Evolutionary conservation across 176 grass and related monocot species (phyloP), one percentile per base, ranked within the genome.

Genomic region (Poa pratensis): DNA sequence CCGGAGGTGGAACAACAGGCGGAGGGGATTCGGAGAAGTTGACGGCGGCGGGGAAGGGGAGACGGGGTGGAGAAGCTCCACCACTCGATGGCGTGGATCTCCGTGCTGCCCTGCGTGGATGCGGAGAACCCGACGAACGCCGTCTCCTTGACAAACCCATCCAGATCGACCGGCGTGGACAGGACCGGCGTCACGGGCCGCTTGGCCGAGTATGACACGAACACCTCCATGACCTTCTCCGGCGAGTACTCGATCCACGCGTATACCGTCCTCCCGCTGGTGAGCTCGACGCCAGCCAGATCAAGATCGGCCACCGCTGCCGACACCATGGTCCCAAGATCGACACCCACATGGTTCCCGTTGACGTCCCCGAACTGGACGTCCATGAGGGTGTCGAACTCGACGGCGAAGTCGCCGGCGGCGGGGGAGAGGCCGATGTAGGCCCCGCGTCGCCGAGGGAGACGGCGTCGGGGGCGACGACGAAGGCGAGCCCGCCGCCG

Each of bases 71-170:
- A 96, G 88, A 99, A 99, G 90, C 66, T 88, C 97, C 97, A 99
- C 97, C 97, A 94, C 80, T 99, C 92, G 75, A 99, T 58, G 26
- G 82, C 91, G 91, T 99, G 97, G 16, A 89, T 84, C 90, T 99
- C 97, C 0, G 97, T 99, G 86, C 97, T 99, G 12, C 93, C 94
- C 83, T 99, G 97, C 16, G 97, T 96, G 73, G 97, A 99, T 0
- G 86, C 97, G 0, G 90, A 82, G 90, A 96, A 99, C 0, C 97
- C 97, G 0, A 99, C 94, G 15, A 89, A 94, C 0, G 88, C 91
- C 1, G 69, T 79, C 20, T 84, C 94, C 75, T 88, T 83, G 23
- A 90, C 23, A 26, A 24, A 83, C 5, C 45, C 85, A 7, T 52
- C 78, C 0, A 96, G 88, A 67, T 99, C 92, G 3, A 99, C 14